Evolutionary conservation across 371 early-diverging fungal genomes (phyloP).

Genomic region (Mucor sp.): DNA sequence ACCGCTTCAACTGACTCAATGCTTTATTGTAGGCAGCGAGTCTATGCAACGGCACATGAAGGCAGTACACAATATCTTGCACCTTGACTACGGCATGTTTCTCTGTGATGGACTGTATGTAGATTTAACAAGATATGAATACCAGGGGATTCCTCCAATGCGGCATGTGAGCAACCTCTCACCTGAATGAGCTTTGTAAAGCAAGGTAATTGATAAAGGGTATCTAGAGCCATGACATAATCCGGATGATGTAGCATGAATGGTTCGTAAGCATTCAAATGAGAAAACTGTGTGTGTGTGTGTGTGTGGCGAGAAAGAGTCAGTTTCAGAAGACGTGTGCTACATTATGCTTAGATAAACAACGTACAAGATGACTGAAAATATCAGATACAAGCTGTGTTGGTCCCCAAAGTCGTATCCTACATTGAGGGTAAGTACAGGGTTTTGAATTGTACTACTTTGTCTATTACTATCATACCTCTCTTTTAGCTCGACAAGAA

Average conservation of each 20-base stretch:
- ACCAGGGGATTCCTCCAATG: too few species aligned
- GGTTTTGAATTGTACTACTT: background rate
- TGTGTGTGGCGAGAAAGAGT: too few species aligned
- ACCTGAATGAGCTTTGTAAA: constrained; percentile 30
- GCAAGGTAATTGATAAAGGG: constrained; percentile 21
- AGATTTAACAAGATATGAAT: too few species aligned
- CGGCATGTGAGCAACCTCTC: background rate
- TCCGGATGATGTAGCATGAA: constrained; percentile 19
- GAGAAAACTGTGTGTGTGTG: constrained; percentile 9
- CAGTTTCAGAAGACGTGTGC: background rate
- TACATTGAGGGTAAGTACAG: constrained; percentile 1
- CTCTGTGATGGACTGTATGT: background rate
- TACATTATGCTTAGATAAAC: background rate
- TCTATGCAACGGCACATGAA: constrained; percentile 17
- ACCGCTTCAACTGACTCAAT: constrained; percentile 12
- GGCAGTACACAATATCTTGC: constrained; percentile 5
- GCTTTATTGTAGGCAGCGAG: constrained; percentile 11
- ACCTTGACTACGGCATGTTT: background rate
- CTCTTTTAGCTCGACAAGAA: constrained; percentile 14
- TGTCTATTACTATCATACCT: constrained; percentile 10
- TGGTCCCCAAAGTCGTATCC: constrained; percentile 39
- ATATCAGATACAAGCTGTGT: constrained; percentile 41
- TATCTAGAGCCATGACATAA: constrained; percentile 25
- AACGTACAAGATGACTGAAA: constrained; percentile 29
- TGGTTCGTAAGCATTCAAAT: constrained; percentile 13